A percentile compares a stretch with the other conserved stretches of the same genome.
Conservation (phyloP, 345 rosid species). For the Luvunga scandens region DNA sequence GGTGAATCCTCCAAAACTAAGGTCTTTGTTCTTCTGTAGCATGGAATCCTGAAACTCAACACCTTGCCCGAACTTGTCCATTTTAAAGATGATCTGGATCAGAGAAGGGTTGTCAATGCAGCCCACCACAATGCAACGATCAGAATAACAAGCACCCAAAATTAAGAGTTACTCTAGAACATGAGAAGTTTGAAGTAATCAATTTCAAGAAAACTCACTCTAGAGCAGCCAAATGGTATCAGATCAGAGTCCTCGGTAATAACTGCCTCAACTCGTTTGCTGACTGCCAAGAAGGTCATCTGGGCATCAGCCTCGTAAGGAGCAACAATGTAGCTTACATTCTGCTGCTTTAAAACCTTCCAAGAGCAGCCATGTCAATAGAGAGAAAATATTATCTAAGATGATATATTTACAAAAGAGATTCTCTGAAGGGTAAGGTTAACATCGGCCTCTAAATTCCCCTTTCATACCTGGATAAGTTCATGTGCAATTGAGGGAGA, state of each 20-base stretch:
- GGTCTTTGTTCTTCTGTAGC: conserved; percentile 66
- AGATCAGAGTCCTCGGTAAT: conserved; percentile 99
- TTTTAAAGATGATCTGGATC: conserved; percentile 77
- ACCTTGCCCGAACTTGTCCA: conserved; percentile 97
- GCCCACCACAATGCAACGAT: conserved; percentile 2
- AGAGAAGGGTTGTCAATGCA: neutral
- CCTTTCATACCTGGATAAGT: conserved; percentile 63
- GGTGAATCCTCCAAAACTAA: conserved; percentile 68
- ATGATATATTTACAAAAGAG: neutral
- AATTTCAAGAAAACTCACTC: conserved; percentile 53
- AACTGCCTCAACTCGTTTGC: conserved; percentile 81
- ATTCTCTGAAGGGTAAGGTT: neutral
- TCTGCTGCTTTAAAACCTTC: conserved; percentile 81
- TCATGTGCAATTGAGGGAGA: conserved; percentile 89
- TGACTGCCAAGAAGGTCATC: conserved; percentile 86
- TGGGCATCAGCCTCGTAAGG: conserved; percentile 99
- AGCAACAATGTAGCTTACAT: conserved; percentile 71
- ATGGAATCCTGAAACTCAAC: conserved; percentile 71
- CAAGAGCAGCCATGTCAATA: conserved; percentile 28
- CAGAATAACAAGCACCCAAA: conserved; percentile 2
- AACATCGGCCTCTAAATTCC: neutral
- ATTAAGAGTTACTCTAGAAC: neutral
- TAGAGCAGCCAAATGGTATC: conserved; percentile 93
- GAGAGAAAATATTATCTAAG: neutral
- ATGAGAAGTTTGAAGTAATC: neutral